Percentiles rank a stretch among this genome's conserved stretches.
Conservation (phyloP, 257 asterid species). For the Datura wrightii region DNA sequence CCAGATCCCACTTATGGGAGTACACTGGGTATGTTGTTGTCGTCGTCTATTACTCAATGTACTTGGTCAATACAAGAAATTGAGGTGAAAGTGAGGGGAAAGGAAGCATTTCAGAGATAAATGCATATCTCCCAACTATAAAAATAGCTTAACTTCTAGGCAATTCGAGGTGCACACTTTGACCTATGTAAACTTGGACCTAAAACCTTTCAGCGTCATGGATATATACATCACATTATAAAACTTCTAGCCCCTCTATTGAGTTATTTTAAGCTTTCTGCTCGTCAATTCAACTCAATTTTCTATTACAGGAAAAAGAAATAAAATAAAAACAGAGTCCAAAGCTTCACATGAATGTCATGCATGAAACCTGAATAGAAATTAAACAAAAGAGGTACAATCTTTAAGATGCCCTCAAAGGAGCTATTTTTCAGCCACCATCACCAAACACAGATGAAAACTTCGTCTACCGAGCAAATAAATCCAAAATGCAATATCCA, state of each 20-base stretch:
- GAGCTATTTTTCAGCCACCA: neutral
- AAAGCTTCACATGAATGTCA: neutral
- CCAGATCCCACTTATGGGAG: no score
- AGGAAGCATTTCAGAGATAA: neutral
- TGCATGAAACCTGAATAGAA: neutral
- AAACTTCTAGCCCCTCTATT: neutral
- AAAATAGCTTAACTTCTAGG: neutral
- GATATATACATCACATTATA: neutral
- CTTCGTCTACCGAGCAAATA: neutral
- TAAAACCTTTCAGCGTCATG: constrained; percentile 15
- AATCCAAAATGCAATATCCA: neutral
- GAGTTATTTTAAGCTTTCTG: neutral
- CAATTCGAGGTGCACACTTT: neutral
- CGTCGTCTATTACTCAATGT: neutral
- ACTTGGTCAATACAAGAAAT: constrained; percentile 2
- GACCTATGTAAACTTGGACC: neutral
- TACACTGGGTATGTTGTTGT: no score
- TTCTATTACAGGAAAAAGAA: neutral
- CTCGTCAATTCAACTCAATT: neutral
- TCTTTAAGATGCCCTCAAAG: neutral
- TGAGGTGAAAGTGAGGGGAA: neutral
- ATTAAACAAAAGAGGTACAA: neutral
- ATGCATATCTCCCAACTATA: neutral
- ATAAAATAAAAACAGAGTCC: neutral
- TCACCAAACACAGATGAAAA: constrained; percentile 6